Conservation (phyloP, 2,329 filamentous ascomycete genomes). For the Sporothrix dimorphospora region DNA sequence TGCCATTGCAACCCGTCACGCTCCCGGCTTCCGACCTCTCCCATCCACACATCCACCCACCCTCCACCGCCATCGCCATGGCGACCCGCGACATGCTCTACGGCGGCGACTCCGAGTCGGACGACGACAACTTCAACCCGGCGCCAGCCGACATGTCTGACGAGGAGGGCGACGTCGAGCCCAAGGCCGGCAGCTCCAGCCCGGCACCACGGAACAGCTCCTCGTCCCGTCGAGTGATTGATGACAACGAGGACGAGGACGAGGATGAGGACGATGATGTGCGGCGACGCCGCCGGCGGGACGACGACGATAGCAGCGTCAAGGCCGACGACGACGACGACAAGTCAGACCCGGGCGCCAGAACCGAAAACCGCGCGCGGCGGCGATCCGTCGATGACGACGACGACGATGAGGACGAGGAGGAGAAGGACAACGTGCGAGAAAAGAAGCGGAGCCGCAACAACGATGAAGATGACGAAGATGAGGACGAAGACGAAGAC, state of each 20-base stretch:
- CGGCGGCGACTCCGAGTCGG: slow-evolving; percentile 65
- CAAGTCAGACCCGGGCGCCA: slow-evolving; percentile 46
- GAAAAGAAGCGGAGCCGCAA: slow-evolving; percentile 34
- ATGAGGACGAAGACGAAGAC: slow-evolving; percentile 37
- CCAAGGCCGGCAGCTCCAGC: slow-evolving; percentile 34
- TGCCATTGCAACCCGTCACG: background rate
- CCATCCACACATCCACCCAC: no score
- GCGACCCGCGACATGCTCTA: slow-evolving; percentile 25
- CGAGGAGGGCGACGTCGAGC: slow-evolving; percentile 56
- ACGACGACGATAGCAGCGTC: slow-evolving; percentile 34
- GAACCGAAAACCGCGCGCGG: slow-evolving; percentile 31
- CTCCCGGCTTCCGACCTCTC: background rate
- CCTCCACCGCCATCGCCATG: slow-evolving; percentile 23
- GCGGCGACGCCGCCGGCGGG: slow-evolving; percentile 28
- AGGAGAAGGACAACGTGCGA: slow-evolving; percentile 36
- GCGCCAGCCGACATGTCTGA: slow-evolving; percentile 74
- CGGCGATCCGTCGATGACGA: slow-evolving; percentile 40
- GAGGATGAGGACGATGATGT: slow-evolving; percentile 24
- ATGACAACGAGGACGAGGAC: slow-evolving; percentile 43
- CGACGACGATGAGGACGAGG: slow-evolving; percentile 36
- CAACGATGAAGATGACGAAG: slow-evolving; percentile 39
- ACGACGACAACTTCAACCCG: slow-evolving; percentile 90
- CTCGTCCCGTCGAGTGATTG: slow-evolving; percentile 27
- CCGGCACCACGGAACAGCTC: slow-evolving; percentile 35
- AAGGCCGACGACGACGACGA: slow-evolving; percentile 46